Evolutionary conservation across 2,329 filamentous ascomycete genomes (phyloP).

Genomic region (Acrocalymma vagum): DNA sequence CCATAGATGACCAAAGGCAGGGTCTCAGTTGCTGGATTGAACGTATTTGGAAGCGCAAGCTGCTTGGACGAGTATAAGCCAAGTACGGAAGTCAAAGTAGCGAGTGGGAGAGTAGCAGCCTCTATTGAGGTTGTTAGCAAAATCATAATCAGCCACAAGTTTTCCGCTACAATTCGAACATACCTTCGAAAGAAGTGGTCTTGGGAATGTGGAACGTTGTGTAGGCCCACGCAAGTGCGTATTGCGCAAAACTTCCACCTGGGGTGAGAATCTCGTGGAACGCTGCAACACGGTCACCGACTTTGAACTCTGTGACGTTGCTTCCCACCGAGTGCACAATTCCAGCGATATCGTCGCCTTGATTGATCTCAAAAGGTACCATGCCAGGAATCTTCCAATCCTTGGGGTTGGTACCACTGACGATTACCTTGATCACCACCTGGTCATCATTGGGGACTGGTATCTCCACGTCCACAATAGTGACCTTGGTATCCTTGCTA

Average conservation of each 20-base stretch:
- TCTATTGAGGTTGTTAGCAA: constrained; percentile 24
- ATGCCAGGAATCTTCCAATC: constrained; percentile 47
- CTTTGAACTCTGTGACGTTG: constrained; percentile 63
- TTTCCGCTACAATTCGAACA: background rate
- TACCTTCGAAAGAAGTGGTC: constrained; percentile 15
- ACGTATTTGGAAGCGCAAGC: constrained; percentile 50
- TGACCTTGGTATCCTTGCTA: too few relatives aligned
- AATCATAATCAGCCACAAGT: background rate
- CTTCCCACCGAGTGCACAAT: constrained; percentile 62
- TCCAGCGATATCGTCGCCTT: constrained; percentile 63
- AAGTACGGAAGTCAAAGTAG: constrained; percentile 51
- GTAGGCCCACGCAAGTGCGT: constrained; percentile 61
- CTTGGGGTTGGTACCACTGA: constrained; percentile 50
- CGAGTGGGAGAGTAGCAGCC: constrained; percentile 53
- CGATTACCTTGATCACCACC: constrained; percentile 41
- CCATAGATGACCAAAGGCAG: constrained; percentile 46
- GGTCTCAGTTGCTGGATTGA: constrained; percentile 7
- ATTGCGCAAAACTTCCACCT: constrained; percentile 66
- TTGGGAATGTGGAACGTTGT: constrained; percentile 61
- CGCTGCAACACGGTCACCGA: constrained; percentile 63
- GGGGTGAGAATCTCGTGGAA: constrained; percentile 61
- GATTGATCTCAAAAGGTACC: constrained; percentile 40
- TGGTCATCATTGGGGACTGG: constrained; percentile 28
- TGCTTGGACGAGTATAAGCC: constrained; percentile 45
- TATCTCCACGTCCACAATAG: constrained; percentile 40